phyloP scores from a whole-genome alignment of 805 yeast species.

The Hanseniaspora meyeri region DNA sequence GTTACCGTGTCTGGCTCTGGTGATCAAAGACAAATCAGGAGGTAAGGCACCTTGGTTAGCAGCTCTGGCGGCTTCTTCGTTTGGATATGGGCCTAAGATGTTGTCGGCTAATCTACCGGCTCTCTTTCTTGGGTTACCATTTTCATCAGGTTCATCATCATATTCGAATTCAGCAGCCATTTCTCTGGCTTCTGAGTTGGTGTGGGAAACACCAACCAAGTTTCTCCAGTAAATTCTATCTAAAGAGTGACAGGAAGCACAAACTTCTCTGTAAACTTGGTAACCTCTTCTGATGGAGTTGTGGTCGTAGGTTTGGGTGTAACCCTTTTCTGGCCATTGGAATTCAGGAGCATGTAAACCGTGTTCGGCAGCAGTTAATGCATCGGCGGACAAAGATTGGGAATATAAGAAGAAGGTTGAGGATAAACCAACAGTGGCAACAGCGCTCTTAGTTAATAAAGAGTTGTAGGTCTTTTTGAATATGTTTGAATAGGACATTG shows the following conservation, averaged over 20 bases:
- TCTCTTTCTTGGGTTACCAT: slow-evolving; percentile 96
- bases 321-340: slow-evolving; percentile 90
- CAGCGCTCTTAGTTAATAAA: slow-evolving; percentile 26
- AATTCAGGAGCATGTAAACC: slow-evolving; percentile 92
- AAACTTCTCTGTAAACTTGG: slow-evolving; percentile 96
- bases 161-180: slow-evolving; percentile 95
- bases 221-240: slow-evolving; percentile 98
- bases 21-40: slow-evolving; percentile 92
- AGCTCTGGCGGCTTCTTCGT: slow-evolving; percentile 98
- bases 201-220: slow-evolving; percentile 91
- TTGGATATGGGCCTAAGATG: slow-evolving; percentile 89
- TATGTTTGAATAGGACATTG: slow-evolving; percentile 13
- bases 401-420: slow-evolving; percentile 73
- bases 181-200: slow-evolving; percentile 75
- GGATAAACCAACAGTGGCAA: slow-evolving; percentile 54
- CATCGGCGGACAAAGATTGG: slow-evolving; percentile 77
- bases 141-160: slow-evolving; percentile 97
- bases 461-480: slow-evolving; percentile 12
- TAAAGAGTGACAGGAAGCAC: slow-evolving; percentile 97
- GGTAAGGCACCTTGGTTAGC: slow-evolving; percentile 99
- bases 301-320: slow-evolving; percentile 84
- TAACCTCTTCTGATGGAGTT: slow-evolving; percentile 96
- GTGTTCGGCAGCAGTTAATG: slow-evolving; percentile 98
- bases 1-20: slow-evolving; percentile 98
- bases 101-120: slow-evolving; percentile 95